Conservation (phyloP, 108 stramenopile species). For the Cyclotella atomus region DNA sequence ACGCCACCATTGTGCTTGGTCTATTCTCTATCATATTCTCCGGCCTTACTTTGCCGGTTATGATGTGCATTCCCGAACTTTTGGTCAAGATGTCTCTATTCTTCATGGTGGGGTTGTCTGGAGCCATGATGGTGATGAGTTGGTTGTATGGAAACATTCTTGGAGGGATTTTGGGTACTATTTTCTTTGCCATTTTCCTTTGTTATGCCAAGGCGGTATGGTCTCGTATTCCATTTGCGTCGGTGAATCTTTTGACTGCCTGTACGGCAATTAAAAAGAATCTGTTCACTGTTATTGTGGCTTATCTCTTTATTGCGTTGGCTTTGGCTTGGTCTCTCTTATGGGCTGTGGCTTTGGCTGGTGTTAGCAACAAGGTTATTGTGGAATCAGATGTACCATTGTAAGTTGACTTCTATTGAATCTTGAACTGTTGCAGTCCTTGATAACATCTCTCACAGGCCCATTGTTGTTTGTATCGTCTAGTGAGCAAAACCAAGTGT, state of each 20-base stretch:
- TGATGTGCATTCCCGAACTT: conserved; percentile 72
- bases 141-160: conserved; percentile 55
- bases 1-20: conserved; percentile 49
- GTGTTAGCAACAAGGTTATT: conserved; percentile 57
- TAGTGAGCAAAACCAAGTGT: conserved; percentile 24
- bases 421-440: not conserved
- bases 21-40: conserved; percentile 55
- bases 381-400: conserved; percentile 8
- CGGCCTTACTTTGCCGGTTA: conserved; percentile 54
- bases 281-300: conserved; percentile 60
- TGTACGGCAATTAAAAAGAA: conserved; percentile 80
- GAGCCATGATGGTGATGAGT: conserved; percentile 53
- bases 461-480: not conserved
- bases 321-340: conserved; percentile 70
- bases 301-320: conserved; percentile 69
- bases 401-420: not conserved
- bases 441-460: no score
- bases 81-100: conserved; percentile 80
- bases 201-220: conserved; percentile 67
- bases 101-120: conserved; percentile 58
- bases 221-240: conserved; percentile 82
- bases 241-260: conserved; percentile 78
- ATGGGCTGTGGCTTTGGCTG: conserved; percentile 67
- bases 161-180: conserved; percentile 61
- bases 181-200: conserved; percentile 67